Conservation (phyloP, 768 basidiomycete species). For the Phanerochaete sordida region DNA sequence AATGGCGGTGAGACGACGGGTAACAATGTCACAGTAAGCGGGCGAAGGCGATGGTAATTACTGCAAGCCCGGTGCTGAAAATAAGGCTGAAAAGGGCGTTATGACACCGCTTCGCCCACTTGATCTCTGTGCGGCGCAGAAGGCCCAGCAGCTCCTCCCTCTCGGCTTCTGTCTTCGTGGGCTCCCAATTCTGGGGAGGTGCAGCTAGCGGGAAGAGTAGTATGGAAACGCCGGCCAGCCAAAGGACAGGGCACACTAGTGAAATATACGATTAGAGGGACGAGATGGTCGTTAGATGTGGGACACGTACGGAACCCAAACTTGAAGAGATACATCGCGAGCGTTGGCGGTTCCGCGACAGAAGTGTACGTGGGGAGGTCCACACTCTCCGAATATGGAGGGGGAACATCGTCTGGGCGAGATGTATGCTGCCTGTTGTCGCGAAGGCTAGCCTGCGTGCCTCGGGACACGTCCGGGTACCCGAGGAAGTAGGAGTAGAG, state of each 20-base stretch:
- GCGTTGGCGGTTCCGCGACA: constrained; percentile 37
- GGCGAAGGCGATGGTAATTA: too few species aligned
- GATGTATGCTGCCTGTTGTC: constrained; percentile 17
- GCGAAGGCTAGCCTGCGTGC: constrained; percentile 31
- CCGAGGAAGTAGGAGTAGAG: constrained; percentile 29
- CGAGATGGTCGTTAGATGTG: neutral
- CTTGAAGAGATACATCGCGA: constrained; percentile 46
- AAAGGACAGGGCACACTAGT: constrained; percentile 47
- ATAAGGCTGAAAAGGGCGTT: constrained; percentile 21
- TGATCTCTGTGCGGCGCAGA: constrained; percentile 35
- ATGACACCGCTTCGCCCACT: constrained; percentile 41
- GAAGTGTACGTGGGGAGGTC: constrained; percentile 32
- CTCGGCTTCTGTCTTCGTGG: constrained; percentile 34
- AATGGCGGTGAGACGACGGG: too few species aligned
- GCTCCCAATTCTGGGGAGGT: constrained; percentile 32
- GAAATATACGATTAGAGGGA: neutral
- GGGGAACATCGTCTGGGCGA: constrained; percentile 19
- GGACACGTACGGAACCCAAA: constrained; percentile 44
- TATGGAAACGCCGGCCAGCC: constrained; percentile 40
- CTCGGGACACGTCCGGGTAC: constrained; percentile 15
- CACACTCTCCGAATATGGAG: constrained; percentile 26
- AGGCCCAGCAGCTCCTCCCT: constrained; percentile 27
- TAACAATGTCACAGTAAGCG: too few species aligned
- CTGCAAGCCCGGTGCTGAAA: too few species aligned
- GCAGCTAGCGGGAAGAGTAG: constrained; percentile 37